Evolutionary conservation across 495 filamentous ascomycete genomes (phyloP), one percentile per base, ranked within the genome.

Genomic region (Daldinia decipiens): DNA sequence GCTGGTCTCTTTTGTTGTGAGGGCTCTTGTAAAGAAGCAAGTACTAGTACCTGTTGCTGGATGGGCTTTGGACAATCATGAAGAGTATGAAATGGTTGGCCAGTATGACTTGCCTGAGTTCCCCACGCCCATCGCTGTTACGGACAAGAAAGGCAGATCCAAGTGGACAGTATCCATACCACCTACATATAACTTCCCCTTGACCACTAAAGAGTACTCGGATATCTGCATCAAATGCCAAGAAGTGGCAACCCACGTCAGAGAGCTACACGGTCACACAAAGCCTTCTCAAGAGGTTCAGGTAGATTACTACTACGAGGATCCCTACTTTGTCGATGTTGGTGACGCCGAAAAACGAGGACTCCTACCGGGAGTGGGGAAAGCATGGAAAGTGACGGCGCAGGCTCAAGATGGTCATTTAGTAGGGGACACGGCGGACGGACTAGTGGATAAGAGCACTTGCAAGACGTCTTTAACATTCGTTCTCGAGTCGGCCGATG

Each of bases 101-200:
- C 85, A 83, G 58, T 79, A 81, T 24, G 76, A 76, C 36, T 71
- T 87, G 27, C 87, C 87, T 3, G 79, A 84, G 5, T 82, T 85
- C 21, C 87, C 88, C n/a, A 84, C 85, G 3, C 85, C 88, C 0
- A 82, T 91, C 31, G 76, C 87, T 1, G 79, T 91, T 15, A 83
- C 83, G 6, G 87, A 91, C 73, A 78, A 81, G 32, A 79, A 79
- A 43, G 88, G 87, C 13, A 82, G 79, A 38, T 72, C 85, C 5
- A 89, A 83, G 71, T 93, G 91, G 91, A 92, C 91, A 0, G 83
- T 93, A 0, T 87, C 83, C 1, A 92, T 94, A 29, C 91, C 91
- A 2, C 79, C 79, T 4, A 81, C 74, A 34, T 79, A 80, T 38
- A 70, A 76, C 12, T 91, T 91, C 52, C 90, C 91, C 11, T 75